Percentiles rank a stretch among this genome's conserved stretches.
Evolutionary conservation across 495 filamentous ascomycete species (phyloP).

Genomic region (Talaromyces trachyspermus): DNA sequence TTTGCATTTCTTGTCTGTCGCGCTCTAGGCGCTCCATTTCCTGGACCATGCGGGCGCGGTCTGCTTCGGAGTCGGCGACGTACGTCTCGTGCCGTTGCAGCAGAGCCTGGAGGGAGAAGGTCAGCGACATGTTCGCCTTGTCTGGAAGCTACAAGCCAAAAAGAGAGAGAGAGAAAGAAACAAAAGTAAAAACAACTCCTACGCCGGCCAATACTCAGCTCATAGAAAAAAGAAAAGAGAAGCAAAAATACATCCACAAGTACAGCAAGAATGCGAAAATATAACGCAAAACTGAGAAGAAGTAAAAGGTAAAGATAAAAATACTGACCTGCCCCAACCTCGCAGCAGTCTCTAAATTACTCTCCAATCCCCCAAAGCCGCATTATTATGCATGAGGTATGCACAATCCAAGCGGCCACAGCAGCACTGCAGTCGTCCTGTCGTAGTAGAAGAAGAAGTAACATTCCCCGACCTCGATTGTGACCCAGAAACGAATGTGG

Average conservation of each 20-base stretch:
- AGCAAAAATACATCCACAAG: neutral
- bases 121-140: conserved; percentile 44
- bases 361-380: conserved; percentile 75
- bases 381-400: conserved; percentile 69
- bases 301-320: conserved; percentile 9
- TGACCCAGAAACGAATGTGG: too few species aligned
- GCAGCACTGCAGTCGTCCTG: conserved; percentile 53
- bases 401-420: conserved; percentile 77
- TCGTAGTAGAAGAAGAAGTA: neutral
- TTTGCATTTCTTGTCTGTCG: conserved; percentile 68
- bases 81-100: conserved; percentile 88
- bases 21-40: conserved; percentile 69
- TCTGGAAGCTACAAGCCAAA: neutral
- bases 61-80: conserved; percentile 80
- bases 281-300: conserved; percentile 4
- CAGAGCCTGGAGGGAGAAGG: conserved; percentile 74
- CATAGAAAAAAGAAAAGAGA: too few species aligned
- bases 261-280: neutral
- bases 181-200: neutral
- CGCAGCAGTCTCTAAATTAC: conserved; percentile 77
- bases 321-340: conserved; percentile 71
- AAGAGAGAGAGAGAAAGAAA: neutral
- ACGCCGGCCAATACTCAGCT: neutral
- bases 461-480: neutral
- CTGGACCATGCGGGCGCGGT: conserved; percentile 59